phyloP scores from a whole-genome alignment of 371 early-diverging fungal genomes.

The Circinella minor region DNA sequence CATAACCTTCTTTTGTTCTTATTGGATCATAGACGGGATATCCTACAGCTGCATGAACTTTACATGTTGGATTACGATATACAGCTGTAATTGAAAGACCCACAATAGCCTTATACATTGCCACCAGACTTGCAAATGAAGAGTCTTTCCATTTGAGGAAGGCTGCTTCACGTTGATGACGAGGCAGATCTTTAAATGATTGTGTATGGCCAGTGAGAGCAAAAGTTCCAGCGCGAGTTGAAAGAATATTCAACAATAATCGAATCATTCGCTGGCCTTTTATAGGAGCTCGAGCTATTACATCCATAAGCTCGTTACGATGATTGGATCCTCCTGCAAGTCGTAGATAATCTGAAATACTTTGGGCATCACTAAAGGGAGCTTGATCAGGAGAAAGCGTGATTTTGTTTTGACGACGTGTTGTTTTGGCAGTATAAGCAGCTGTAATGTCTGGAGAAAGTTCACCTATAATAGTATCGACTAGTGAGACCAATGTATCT shows the following conservation, averaged over 20 bases:
- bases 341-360: background rate
- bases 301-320: background rate
- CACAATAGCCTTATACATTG: constrained; percentile 23
- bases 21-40: background rate
- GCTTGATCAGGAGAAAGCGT: background rate
- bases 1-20: background rate
- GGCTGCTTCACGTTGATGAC: background rate
- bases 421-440: background rate
- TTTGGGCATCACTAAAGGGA: background rate
- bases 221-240: background rate
- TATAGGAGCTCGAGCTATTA: background rate
- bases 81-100: background rate
- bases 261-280: background rate
- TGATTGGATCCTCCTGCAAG: background rate
- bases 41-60: constrained; percentile 2
- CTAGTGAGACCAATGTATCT: background rate
- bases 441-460: background rate
- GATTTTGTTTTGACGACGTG: background rate
- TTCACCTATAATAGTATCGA: background rate
- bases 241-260: background rate
- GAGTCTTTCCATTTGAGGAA: constrained; percentile 9
- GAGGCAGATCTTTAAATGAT: background rate
- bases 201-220: background rate
- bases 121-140: background rate
- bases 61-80: constrained; percentile 8